Base-by-base conservation (phyloP, 352 stramenopile species). In the Globisporangium polare region DNA sequence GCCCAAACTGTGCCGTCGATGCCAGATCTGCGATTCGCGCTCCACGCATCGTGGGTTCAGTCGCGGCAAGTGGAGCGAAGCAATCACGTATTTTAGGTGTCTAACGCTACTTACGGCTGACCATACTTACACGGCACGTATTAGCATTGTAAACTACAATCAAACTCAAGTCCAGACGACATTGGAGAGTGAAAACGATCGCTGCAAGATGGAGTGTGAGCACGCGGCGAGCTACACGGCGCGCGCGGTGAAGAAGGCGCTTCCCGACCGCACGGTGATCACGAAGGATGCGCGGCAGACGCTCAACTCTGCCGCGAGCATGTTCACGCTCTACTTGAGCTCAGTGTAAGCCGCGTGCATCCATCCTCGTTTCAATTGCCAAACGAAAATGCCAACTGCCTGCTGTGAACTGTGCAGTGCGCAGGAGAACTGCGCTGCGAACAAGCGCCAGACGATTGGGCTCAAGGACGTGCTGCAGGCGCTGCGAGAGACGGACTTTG, bases 281-380 rank as follows among this genome's bases (percentile, higher is more conserved):
- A 86, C 81, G 7, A 84, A 78, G 46, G 86, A 94, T 57, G 86
- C 78, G 29, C 77, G 77, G 5, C 62, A 74, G 46, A 89, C 79
- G 31, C 57, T 94, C 17, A 92, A 94, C 69, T 80, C 81, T 27
- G 81, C 81, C 13, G 65, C 78, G 27, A 90, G 73, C 66, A 80
- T 94, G 65, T 94, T 94, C 61, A 87, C 83, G 56, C 65, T 93
- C 35, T 94, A 91, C 53, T 62, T 92, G 45, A 76, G 79, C 41
- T 74, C 86, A 10, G 66, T 86, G 86, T 94, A 62, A 55, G 82
- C 78, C 0, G 22, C 13, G 18, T 2, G 7, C 9, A 12, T 41
- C 13, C n/a, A n/a, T n/a, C n/a, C n/a, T n/a, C n/a, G n/a, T n/a
- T n/a, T n/a, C n/a, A n/a, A n/a, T n/a, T n/a, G n/a, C n/a, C n/a